Percentiles rank a stretch among this genome's conserved stretches.
Conservation (phyloP, 345 rosid species). For the Pelargonium nanum region DNA sequence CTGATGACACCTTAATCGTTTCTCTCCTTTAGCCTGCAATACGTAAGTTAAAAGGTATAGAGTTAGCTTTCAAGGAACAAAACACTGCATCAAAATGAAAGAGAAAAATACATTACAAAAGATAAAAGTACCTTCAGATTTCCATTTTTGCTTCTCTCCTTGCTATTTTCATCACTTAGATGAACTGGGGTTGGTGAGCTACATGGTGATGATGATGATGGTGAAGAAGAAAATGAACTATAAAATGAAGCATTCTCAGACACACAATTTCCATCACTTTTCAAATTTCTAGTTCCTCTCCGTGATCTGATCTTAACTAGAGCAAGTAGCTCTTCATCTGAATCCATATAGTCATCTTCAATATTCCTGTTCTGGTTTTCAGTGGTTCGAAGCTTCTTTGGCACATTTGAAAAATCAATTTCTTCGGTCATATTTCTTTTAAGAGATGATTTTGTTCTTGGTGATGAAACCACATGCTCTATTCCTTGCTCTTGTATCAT, state of each 20-base stretch:
- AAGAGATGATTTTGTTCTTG: slow-evolving; percentile 7
- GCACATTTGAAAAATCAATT: slow-evolving; percentile 2
- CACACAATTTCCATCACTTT: slow-evolving; percentile 1
- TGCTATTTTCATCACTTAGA: slow-evolving; percentile 17
- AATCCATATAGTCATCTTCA: slow-evolving; percentile 10
- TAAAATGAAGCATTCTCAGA: slow-evolving; percentile 8
- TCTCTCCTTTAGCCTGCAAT: slow-evolving; percentile 21
- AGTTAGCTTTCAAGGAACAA: background rate
- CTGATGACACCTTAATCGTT: slow-evolving; percentile 51
- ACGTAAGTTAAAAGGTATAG: slow-evolving; percentile 12
- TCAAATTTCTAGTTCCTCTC: slow-evolving; percentile 6
- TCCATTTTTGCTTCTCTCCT: slow-evolving; percentile 9
- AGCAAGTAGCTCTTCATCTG: slow-evolving; percentile 20
- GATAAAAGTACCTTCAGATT: slow-evolving; percentile 14
- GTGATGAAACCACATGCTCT: background rate
- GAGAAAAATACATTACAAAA: background rate
- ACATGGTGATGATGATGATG: slow-evolving; percentile 14
- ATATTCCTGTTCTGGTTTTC: background rate
- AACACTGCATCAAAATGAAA: background rate
- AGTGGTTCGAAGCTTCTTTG: background rate
- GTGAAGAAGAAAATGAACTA: slow-evolving; percentile 8
- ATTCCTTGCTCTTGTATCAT: background rate
- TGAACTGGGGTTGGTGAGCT: slow-evolving; percentile 13
- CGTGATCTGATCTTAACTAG: slow-evolving; percentile 16
- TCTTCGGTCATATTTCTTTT: slow-evolving; percentile 10